Base-by-base conservation (phyloP, 2,329 filamentous ascomycete species). In the Neurospora sp. region DNA sequence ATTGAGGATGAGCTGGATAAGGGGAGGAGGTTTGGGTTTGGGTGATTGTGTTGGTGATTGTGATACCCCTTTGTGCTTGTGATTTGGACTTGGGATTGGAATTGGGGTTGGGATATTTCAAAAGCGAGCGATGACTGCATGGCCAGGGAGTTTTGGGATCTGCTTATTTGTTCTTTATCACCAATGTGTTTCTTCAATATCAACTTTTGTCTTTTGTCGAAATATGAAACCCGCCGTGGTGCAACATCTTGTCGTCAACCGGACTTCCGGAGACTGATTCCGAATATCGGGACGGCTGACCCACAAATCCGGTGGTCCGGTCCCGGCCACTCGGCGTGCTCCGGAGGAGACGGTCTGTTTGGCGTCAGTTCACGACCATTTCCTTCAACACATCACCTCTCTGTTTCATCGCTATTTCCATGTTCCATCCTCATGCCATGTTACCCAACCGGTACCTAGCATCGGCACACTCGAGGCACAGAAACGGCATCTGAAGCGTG, bases 1-100 rank as follows among this genome's bases (percentile, higher is more conserved):
- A 58, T 73, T 13, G 74, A 75, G 69, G 66, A 19, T 46, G 70
- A 73, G 70, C 68, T 76, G 72, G 75, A 75, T 71, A 70, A 67
- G 68, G 75, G 75, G 23, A 39, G 75, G 39, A 68, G 71, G 69
- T 74, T 76, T 70, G 75, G 75, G 36, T 73, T 33, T 58, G 23
- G 15, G 46, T 58, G 13, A 28, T 11, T 23, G 28, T 28, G 28
- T 28, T 28, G 3, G 10, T 7, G 40, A 19, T 28, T 1, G 10
- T 7, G 40, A 19, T 46, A 42, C 40, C 40, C n/a, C n/a, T 46
- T 46, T 46, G 42, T 46, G 9, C 9, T 46, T 46, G 4, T 19
- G 42, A 6, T 19, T 19, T n/a, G 42, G 42, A 46, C 4, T 3
- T 46, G 43, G n/a, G 43, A 46, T 46, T 42, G 17, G 7, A n/a